These are phyloP conservation scores for Penicillium sp. DNA, from an alignment of 2,329 filamentous ascomycete genomes.

Conservation along the genomic window DNA sequence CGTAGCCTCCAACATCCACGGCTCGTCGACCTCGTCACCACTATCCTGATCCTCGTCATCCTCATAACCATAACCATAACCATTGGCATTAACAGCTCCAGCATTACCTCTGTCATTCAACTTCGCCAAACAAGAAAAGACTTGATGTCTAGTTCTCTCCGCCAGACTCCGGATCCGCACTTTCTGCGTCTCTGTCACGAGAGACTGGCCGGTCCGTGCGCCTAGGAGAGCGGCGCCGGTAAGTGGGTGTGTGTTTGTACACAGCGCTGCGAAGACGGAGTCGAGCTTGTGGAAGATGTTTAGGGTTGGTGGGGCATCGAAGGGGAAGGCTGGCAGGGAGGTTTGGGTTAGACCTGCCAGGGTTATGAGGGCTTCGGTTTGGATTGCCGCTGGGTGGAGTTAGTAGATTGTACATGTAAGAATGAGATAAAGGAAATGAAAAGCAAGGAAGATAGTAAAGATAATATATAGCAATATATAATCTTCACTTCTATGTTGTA, in stretches of 20 bases:
- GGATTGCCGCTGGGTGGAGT: slow-evolving; percentile 61
- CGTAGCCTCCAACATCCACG: slow-evolving; percentile 66
- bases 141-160: slow-evolving; percentile 61
- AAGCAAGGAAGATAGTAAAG: not conserved
- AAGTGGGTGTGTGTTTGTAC: slow-evolving; percentile 61
- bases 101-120: slow-evolving; percentile 20
- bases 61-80: slow-evolving; percentile 23
- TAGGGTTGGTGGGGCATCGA: slow-evolving; percentile 67
- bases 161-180: slow-evolving; percentile 80
- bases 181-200: slow-evolving; percentile 74
- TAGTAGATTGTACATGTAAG: not conserved
- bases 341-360: slow-evolving; percentile 70
- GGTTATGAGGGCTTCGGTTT: slow-evolving; percentile 79
- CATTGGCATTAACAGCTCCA: slow-evolving; percentile 9
- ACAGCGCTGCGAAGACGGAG: slow-evolving; percentile 77
- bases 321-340: slow-evolving; percentile 70
- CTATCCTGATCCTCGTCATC: slow-evolving; percentile 47
- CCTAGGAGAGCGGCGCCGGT: slow-evolving; percentile 66
- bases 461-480: not conserved
- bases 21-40: slow-evolving; percentile 44
- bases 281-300: slow-evolving; percentile 73
- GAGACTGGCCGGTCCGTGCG: slow-evolving; percentile 58
- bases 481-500: not conserved
- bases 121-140: slow-evolving; percentile 11
- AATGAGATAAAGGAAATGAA: not conserved